Base-by-base conservation (phyloP, 371 early-diverging fungal species). In the Chytridiales sp. region DNA sequence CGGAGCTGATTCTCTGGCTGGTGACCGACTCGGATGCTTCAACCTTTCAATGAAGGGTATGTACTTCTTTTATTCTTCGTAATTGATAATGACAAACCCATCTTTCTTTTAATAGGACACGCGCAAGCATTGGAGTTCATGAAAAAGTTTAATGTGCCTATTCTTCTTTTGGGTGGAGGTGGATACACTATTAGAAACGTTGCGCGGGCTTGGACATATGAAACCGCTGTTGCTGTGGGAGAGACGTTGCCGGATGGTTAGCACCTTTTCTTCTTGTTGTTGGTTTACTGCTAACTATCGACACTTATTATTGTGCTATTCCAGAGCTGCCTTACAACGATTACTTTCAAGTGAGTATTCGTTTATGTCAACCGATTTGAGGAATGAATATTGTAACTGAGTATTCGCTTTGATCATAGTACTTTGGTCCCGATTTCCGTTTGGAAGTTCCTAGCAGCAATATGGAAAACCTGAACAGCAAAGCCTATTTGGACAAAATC, bases 171-270 rank as follows among this genome's bases (percentile, higher is more conserved):
- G 3, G 99, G 99, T 56, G 99, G 99, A 31, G 99, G 99, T 42
- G 99, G 99, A 1, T 99, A 99, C 68, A 97, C 98, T 0, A 95
- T 98, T 72, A 87, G 96, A 56, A 99, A 99, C 73, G 99, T 99
- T 0, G 88, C 95, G 11, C 83, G 97, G 27, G 89, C 94, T 9
- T 99, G 99, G 99, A 89, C 96, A 3, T 98, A 95, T 68, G 99
- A 99, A 68, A 99, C 99, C 3, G 87, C 93, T 11, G 75, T 96
- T 1, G 80, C 95, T 0, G 84, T 95, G 19, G 96, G 90, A 34
- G 81, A 87, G 53, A 82, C 87, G 27, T 68, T 93, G 43, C 71
- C 75, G 30, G 72, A 76, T 44, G 78, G 84, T 83, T 65, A 44
- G 47, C 24, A 13, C 0, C 19, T 42, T 49, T 22, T 29, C 22